Base-by-base conservation (phyloP, 139 green algal genomes). In the Choricystis sp. region DNA sequence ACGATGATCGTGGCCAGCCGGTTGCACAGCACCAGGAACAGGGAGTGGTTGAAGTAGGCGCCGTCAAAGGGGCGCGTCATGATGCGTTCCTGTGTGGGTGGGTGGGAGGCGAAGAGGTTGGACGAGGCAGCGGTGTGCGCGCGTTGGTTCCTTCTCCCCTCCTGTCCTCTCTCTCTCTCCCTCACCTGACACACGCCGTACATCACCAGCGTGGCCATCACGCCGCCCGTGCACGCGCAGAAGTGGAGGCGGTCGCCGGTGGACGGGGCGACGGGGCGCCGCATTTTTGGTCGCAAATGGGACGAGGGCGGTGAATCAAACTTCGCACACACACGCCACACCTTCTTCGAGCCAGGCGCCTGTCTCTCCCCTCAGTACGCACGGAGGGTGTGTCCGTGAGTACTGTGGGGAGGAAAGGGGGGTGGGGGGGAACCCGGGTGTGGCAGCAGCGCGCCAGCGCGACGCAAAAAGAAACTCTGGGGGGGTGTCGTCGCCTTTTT, bases 21-120 rank as follows among this genome's bases (percentile, higher is more conserved):
- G 72, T 99, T 99, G 75, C 79, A 91, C 14, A 97, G 79, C 58
- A 99, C 92, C 28, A 98, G 72, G 66, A 98, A 94, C 3, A 99
- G 73, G 0, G 83, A 91, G 65, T 82, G 86, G 40, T 83, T 90
- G 73, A 98, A 99, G 2, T 67, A 64, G 69, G 91, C 89, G 16
- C 63, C 59, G 5, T 85, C 76, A 55, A 76, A 72, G 28, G 74
- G 75, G 28, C 74, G 56, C 22, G 82, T 86, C 87, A 97, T 97
- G 68, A 97, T 94, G 24, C 83, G 77, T 72, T 97, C 92, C 87
- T 98, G 83, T 56, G 48, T 19, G 48, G 48, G 48, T 19, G 48
- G 48, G 19, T 56, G 19, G 19, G 19, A 19, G 48, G 19, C 19
- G 48, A n/a, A 65, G 49, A 65, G 48, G 19, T 3, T 29, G 25